These are phyloP conservation scores for Raphidocelis subcapitata DNA, from an alignment of 139 green algal genomes.

Conservation along the genomic window DNA sequence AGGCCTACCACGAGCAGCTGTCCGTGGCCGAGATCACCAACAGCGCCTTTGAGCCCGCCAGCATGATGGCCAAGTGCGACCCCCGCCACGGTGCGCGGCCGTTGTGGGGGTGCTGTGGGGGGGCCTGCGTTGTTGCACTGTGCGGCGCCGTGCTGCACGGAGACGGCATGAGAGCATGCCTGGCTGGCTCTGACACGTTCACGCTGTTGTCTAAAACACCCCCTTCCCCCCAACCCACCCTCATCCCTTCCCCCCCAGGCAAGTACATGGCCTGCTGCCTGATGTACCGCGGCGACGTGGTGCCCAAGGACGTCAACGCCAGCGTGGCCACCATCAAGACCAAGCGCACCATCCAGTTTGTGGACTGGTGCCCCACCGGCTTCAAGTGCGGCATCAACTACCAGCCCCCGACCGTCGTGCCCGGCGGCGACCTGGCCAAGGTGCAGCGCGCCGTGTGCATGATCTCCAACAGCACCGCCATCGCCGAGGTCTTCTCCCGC, in stretches of 20 bases:
- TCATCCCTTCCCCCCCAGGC: constrained; percentile 16
- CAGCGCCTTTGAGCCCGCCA: constrained; percentile 91
- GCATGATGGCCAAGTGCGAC: constrained; percentile 99
- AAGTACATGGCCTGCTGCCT: constrained; percentile 99
- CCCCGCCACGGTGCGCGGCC: constrained; percentile 81
- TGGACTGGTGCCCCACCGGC: constrained; percentile 98
- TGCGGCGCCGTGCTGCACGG: no score
- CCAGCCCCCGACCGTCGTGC: constrained; percentile 98
- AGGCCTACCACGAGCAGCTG: constrained; percentile 99
- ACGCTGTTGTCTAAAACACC: neutral
- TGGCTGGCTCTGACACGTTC: neutral
- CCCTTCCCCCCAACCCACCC: neutral
- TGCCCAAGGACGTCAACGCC: constrained; percentile 99
- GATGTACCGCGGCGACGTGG: constrained; percentile 99
- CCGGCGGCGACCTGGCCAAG: constrained; percentile 97
- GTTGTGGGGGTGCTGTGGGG: neutral
- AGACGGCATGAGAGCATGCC: neutral
- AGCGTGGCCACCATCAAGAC: constrained; percentile 98
- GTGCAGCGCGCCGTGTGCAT: constrained; percentile 99
- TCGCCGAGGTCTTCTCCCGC: constrained; percentile 97
- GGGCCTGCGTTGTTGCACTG: no score
- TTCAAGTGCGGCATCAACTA: constrained; percentile 99
- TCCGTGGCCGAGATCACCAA: constrained; percentile 98
- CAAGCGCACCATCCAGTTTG: constrained; percentile 98
- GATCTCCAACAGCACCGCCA: constrained; percentile 99